Evolutionary conservation across 2,329 filamentous ascomycete species (phyloP), one percentile per base, ranked within the genome.

Genomic region (Alternaria sp.): DNA sequence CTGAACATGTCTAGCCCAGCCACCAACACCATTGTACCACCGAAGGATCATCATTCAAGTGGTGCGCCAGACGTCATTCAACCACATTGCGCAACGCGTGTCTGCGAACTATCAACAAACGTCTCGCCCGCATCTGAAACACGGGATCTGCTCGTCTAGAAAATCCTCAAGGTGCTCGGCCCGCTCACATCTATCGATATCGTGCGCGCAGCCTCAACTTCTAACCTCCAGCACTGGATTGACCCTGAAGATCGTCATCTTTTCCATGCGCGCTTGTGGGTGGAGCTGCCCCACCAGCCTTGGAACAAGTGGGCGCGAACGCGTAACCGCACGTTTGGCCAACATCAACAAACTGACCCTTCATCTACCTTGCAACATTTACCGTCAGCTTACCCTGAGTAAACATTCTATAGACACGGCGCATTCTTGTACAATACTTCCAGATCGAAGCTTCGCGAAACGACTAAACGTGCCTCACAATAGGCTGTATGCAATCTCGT

Each of bases 241-340:
- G 60, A 60, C 60, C 60, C 57, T 62, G 60, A 60, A 59, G 57
- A 62, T 62, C 52, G 36, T 60, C 52, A 62, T 62, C 57, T 60
- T 50, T 20, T 11, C 46, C 25, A 36, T 50, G 46, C 46, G 20
- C 46, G 46, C 46, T 34, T 50, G 36, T 32, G 30, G 46, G 46
- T 36, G 46, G 46, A 27, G 46, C 46, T 25, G 46, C 46, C 46
- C 46, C 46, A 50, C 46, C 20, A 36, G 16, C 46, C 20, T 14
- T 41, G 18, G n/a, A 41, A 41, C 38, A 50, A 50, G 46, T 36
- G 46, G 46, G 32, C 46, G 46, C 46, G 9, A 50, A 36, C 30
- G 20, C 30, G 18, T 36, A 50, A 50, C 46, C 30, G 46, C 32
- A 50, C 46, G 30, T 50, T 50, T 36, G 18, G 36, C 46, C 32